Evolutionary conservation across 2,329 filamentous ascomycete genomes (phyloP).

Genomic region (Colletotrichum cereale): DNA sequence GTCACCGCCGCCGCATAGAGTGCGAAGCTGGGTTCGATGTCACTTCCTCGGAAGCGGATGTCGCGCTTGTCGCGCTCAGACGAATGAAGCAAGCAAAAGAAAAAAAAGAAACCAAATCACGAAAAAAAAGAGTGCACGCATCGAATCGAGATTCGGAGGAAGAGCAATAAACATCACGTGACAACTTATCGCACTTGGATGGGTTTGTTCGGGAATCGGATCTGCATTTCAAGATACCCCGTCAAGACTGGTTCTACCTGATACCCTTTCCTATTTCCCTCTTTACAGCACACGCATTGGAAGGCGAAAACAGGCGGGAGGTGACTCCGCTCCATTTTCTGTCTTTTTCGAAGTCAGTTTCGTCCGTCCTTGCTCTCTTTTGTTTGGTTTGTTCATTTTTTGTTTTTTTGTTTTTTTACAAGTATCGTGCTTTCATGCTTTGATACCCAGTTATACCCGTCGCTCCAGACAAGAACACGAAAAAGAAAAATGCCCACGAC

Average conservation of each 20-base stretch:
- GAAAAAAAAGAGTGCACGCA: slow-evolving; percentile 31
- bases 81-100: slow-evolving; percentile 16
- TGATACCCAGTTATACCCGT: slow-evolving; percentile 55
- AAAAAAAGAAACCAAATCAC: slow-evolving; percentile 9
- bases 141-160: slow-evolving; percentile 37
- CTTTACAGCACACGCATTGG: slow-evolving; percentile 43
- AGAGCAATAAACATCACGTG: slow-evolving; percentile 35
- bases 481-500: slow-evolving; percentile 43
- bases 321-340: slow-evolving; percentile 35
- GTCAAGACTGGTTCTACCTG: slow-evolving; percentile 60
- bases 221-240: slow-evolving; percentile 72
- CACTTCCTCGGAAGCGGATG: slow-evolving; percentile 20
- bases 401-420: slow-evolving; percentile 38
- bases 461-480: slow-evolving; percentile 42
- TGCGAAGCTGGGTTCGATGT: slow-evolving; percentile 19
- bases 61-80: slow-evolving; percentile 20
- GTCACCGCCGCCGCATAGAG: slow-evolving; percentile 66
- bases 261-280: slow-evolving; percentile 47
- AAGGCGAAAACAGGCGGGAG: slow-evolving; percentile 36
- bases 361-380: slow-evolving; percentile 36
- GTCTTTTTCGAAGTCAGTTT: slow-evolving; percentile 43
- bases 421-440: slow-evolving; percentile 49
- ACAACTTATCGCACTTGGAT: slow-evolving; percentile 38
- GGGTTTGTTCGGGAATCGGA: slow-evolving; percentile 61
- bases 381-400: slow-evolving; percentile 38